Percentiles rank a stretch among this genome's conserved stretches.
Conservation (phyloP, 2,329 filamentous ascomycete species). For the Furcasterigmium sp. region DNA sequence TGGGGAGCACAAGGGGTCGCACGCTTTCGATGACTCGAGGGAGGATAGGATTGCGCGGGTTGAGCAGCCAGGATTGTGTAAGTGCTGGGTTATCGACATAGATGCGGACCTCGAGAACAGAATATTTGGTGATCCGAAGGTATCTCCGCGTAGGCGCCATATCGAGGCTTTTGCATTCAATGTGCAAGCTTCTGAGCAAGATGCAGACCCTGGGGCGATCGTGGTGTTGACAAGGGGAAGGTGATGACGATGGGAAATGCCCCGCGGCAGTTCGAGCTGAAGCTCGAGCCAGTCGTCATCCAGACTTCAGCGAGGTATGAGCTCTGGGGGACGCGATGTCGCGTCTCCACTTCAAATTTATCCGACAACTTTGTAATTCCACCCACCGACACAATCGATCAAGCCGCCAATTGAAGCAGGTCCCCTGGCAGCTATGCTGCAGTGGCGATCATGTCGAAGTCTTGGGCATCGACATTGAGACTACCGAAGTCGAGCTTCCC, state of each 20-base stretch:
- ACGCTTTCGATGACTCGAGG: conserved; percentile 80
- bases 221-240: no score
- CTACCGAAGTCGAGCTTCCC: conserved; percentile 72
- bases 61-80: conserved; percentile 77
- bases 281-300: no score
- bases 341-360: conserved; percentile 1
- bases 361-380: not conserved
- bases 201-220: no score
- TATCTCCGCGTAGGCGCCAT: conserved; percentile 92
- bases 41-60: conserved; percentile 69
- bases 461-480: conserved; percentile 69
- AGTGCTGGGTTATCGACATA: conserved; percentile 90
- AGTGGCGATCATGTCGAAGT: conserved; percentile 40
- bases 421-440: conserved; percentile 6
- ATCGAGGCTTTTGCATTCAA: conserved; percentile 1
- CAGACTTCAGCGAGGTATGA: no score
- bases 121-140: conserved; percentile 85
- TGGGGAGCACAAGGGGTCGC: conserved; percentile 80
- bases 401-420: not conserved
- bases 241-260: not conserved
- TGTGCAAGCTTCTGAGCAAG: no score
- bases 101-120: conserved; percentile 93
- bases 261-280: not conserved
- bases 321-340: not conserved
- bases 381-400: not conserved